phyloP scores from a whole-genome alignment of 2,329 filamentous ascomycete genomes.

The Sclerotinia minor region DNA sequence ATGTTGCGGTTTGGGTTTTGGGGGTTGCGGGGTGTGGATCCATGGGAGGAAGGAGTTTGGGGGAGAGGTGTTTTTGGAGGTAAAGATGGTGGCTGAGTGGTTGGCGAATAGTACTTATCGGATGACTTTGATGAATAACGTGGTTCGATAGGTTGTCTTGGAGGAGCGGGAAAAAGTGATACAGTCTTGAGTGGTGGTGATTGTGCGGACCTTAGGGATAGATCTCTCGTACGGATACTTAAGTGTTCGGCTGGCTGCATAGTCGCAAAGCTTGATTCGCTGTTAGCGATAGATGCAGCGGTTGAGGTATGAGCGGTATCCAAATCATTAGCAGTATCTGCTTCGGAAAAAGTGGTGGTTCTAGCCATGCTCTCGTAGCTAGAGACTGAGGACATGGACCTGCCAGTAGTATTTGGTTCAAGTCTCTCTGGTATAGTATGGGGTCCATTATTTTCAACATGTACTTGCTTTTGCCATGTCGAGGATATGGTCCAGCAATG shows the following conservation, averaged over 20 bases:
- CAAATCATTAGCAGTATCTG: conserved; percentile 14
- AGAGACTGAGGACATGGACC: conserved; percentile 4
- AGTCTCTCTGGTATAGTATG: conserved; percentile 5
- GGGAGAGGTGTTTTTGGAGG: conserved; percentile 13
- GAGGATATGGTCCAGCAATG: conserved; percentile 40
- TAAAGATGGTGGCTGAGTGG: not conserved
- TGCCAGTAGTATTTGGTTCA: conserved; percentile 1
- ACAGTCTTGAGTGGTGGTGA: conserved; percentile 1
- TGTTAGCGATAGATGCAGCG: conserved; percentile 10
- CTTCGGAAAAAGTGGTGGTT: conserved; percentile 23
- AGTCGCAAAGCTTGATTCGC: conserved; percentile 19
- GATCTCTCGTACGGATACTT: conserved; percentile 15
- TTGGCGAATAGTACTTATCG: not conserved
- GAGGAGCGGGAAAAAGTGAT: conserved; percentile 16
- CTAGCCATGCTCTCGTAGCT: conserved; percentile 19
- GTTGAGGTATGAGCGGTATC: not conserved
- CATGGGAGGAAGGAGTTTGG: not conserved
- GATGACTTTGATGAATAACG: not conserved
- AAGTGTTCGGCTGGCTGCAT: conserved; percentile 10
- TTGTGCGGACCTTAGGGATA: not conserved
- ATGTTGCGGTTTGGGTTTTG: not conserved
- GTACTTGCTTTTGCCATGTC: conserved; percentile 2
- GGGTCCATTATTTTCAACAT: not conserved
- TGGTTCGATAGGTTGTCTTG: conserved; percentile 14
- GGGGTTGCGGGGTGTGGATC: not conserved